Evolutionary conservation across 2,329 filamentous ascomycete genomes (phyloP).

Genomic region (Cercospora beticola): DNA sequence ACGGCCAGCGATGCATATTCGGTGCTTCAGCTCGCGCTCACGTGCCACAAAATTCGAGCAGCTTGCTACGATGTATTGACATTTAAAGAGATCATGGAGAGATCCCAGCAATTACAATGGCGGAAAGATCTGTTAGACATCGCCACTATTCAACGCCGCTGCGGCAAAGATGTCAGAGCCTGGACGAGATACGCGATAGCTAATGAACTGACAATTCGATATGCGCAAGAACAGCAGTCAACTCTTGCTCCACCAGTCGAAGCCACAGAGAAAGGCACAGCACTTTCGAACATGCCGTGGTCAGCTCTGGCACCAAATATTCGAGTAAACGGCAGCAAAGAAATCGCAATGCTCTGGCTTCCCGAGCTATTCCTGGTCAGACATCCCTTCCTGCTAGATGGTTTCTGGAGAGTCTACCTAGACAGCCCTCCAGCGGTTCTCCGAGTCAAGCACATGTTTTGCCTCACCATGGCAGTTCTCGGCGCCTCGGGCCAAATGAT

Average conservation of each 20-base stretch:
- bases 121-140: conserved; percentile 9
- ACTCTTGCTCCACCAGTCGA: background rate
- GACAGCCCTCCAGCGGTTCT: background rate
- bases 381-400: conserved; percentile 16
- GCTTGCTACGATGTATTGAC: conserved; percentile 21
- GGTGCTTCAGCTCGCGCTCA: conserved; percentile 11
- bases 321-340: background rate
- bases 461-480: conserved; percentile 11
- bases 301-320: background rate
- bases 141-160: conserved; percentile 9
- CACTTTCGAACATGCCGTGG: conserved; percentile 1
- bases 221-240: conserved; percentile 1
- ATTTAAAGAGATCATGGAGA: conserved; percentile 16
- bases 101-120: conserved; percentile 8
- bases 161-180: conserved; percentile 10
- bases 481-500: conserved; percentile 1
- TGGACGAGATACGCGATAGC: conserved; percentile 23
- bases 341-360: conserved; percentile 11
- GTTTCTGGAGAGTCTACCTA: conserved; percentile 4
- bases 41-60: conserved; percentile 16
- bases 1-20: conserved; percentile 16
- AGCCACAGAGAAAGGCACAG: background rate
- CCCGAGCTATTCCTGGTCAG: conserved; percentile 16
- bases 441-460: conserved; percentile 9
- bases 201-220: conserved; percentile 11